Percentiles rank a stretch among this genome's conserved stretches.
These are phyloP conservation scores for Talaromyces adpressus DNA, from an alignment of 495 filamentous ascomycete species.

Conservation along the genomic window DNA sequence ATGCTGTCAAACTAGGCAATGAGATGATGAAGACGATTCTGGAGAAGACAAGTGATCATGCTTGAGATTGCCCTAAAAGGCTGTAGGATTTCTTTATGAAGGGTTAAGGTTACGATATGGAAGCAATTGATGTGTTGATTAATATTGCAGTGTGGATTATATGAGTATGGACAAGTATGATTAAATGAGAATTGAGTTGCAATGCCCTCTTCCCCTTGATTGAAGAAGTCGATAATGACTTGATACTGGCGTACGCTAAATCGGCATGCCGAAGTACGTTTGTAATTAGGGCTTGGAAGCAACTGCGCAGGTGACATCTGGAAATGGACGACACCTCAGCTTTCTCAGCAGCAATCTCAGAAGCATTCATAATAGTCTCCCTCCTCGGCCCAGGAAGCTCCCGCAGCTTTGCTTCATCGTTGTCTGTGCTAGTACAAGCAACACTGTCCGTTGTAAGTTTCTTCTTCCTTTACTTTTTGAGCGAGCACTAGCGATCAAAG, in stretches of 20 bases:
- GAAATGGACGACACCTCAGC: too few relatives aligned
- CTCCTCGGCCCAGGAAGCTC: too few relatives aligned
- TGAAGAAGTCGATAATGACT: neutral
- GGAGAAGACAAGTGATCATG: conserved; percentile 53
- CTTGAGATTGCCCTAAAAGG: neutral
- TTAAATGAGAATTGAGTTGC: neutral
- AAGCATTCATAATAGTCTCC: too few relatives aligned
- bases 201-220: neutral
- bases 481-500: too few relatives aligned
- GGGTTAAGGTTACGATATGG: neutral
- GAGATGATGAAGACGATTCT: conserved; percentile 96
- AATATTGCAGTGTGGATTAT: neutral
- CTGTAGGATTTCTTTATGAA: neutral
- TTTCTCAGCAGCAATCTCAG: too few relatives aligned
- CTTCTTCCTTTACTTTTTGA: too few relatives aligned
- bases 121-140: neutral
- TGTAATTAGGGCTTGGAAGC: too few relatives aligned
- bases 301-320: too few relatives aligned
- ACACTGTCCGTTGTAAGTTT: too few relatives aligned
- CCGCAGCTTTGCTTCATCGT: too few relatives aligned
- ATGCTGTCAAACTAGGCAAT: conserved; percentile 80
- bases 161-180: neutral
- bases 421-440: too few relatives aligned
- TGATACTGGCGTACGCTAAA: neutral
- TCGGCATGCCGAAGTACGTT: too few relatives aligned